Percentiles rank a stretch among this genome's conserved stretches.
Conservation (phyloP, 768 basidiomycete species). For the Cyathus striatus region DNA sequence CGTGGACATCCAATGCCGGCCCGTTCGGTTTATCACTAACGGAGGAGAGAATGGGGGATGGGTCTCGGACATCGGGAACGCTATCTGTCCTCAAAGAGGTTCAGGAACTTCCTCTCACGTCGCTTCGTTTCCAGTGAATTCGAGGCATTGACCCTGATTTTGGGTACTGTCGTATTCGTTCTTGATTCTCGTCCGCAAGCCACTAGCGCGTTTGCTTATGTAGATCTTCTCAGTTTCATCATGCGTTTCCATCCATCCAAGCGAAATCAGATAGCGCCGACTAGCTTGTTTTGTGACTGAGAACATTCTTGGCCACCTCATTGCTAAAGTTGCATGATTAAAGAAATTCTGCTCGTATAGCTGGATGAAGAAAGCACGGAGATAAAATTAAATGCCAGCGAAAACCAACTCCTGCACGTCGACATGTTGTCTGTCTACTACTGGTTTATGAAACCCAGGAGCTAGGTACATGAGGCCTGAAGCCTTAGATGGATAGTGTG, state of each 20-base stretch:
- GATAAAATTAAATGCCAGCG: background rate
- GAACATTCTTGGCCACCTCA: too few relatives aligned
- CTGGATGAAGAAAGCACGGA: background rate
- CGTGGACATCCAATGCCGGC: slow-evolving; percentile 4
- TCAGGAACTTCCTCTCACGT: background rate
- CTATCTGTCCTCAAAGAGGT: slow-evolving; percentile 2
- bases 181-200: background rate
- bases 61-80: slow-evolving; percentile 5
- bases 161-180: background rate
- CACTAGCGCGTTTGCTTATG: background rate
- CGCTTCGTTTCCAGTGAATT: background rate
- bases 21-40: slow-evolving; percentile 6
- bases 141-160: background rate
- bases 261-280: too few relatives aligned
- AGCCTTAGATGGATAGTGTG: background rate
- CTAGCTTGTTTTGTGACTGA: too few relatives aligned
- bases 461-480: slow-evolving; percentile 1
- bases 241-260: too few relatives aligned
- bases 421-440: too few relatives aligned
- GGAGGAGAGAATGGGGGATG: slow-evolving; percentile 3
- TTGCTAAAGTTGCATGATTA: too few relatives aligned
- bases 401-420: too few relatives aligned
- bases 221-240: too few relatives aligned
- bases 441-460: background rate
- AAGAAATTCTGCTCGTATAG: too few relatives aligned